A percentile compares a stretch with the other conserved stretches of the same genome.
Conservation (phyloP, 106 monocot species). For the Xerophyta viscosa region DNA sequence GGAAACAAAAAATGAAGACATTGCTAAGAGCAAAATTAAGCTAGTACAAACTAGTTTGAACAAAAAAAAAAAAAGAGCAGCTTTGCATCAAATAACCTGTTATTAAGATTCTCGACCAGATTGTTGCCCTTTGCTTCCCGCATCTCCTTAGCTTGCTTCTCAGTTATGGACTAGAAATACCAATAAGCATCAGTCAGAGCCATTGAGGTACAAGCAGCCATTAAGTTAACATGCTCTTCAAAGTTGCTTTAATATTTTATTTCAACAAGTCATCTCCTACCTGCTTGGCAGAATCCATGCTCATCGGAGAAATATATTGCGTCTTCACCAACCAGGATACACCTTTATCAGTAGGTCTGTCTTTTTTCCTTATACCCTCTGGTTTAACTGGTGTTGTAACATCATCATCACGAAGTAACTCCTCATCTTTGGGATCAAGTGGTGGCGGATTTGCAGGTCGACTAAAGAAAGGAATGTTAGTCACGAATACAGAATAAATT, state of each 20-base stretch:
- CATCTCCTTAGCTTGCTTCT: conserved; percentile 96
- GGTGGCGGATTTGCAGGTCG: conserved; percentile 30
- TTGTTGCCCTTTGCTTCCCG: conserved; percentile 69
- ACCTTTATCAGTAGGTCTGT: conserved; percentile 86
- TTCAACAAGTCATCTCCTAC: too few relatives aligned
- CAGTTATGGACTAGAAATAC: conserved; percentile 62
- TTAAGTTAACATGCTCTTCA: too few relatives aligned
- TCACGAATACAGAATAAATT: neutral
- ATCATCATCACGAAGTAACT: conserved; percentile 69
- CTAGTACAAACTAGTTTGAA: too few relatives aligned
- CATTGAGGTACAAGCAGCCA: too few relatives aligned
- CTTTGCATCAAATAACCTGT: conserved; percentile 63
- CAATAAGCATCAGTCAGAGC: too few relatives aligned
- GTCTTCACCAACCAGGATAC: conserved; percentile 96
- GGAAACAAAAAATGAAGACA: conserved; percentile 1
- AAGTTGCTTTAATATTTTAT: too few relatives aligned
- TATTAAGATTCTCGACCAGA: conserved; percentile 76
- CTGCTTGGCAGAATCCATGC: conserved; percentile 74
- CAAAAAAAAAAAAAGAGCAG: too few relatives aligned
- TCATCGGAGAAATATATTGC: conserved; percentile 89
- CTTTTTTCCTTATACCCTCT: conserved; percentile 82
- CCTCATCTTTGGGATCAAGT: conserved; percentile 83
- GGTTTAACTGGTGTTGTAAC: conserved; percentile 74
- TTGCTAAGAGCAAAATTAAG: too few relatives aligned
- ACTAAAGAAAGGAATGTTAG: conserved; percentile 25